These are phyloP conservation scores for Neoboletus subvelutipes DNA, from an alignment of 768 basidiomycete genomes.

Conservation along the genomic window DNA sequence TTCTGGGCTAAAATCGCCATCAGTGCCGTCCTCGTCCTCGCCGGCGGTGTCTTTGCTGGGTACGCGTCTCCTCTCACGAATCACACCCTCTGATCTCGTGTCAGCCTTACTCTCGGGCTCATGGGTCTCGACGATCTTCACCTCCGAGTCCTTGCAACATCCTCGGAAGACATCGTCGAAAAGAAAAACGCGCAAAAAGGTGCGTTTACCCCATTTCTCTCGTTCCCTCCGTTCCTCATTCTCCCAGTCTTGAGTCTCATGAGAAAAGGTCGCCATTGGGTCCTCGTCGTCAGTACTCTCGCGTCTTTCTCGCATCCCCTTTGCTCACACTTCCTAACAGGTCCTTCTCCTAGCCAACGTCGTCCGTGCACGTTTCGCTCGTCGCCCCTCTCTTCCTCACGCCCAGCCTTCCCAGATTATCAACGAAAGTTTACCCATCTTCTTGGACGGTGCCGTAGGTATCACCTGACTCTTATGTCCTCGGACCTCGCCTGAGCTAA, in stretches of 20 bases:
- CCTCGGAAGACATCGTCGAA: slow-evolving; percentile 73
- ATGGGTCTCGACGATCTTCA: slow-evolving; percentile 95
- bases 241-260: slow-evolving; percentile 51
- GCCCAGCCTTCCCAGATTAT: slow-evolving; percentile 52
- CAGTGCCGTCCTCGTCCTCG: slow-evolving; percentile 68
- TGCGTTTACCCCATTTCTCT: slow-evolving; percentile 20
- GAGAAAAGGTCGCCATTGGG: slow-evolving; percentile 83
- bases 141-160: slow-evolving; percentile 78
- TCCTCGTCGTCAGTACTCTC: slow-evolving; percentile 67
- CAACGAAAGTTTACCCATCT: slow-evolving; percentile 83
- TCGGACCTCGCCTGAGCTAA: slow-evolving; percentile 50
- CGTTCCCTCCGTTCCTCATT: neutral
- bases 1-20: slow-evolving; percentile 76
- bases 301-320: neutral
- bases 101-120: slow-evolving; percentile 82
- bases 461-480: slow-evolving; percentile 44
- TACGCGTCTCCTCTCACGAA: slow-evolving; percentile 18
- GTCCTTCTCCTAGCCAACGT: slow-evolving; percentile 89
- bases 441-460: slow-evolving; percentile 66
- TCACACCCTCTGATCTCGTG: neutral
- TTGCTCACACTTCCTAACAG: slow-evolving; percentile 36
- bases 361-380: slow-evolving; percentile 39
- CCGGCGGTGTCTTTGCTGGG: slow-evolving; percentile 94
- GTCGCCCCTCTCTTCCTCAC: neutral
- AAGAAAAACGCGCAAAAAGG: slow-evolving; percentile 70